These are phyloP conservation scores for Monosporascus sp. DNA, from an alignment of 2,329 filamentous ascomycete genomes.

Conservation along the genomic window DNA sequence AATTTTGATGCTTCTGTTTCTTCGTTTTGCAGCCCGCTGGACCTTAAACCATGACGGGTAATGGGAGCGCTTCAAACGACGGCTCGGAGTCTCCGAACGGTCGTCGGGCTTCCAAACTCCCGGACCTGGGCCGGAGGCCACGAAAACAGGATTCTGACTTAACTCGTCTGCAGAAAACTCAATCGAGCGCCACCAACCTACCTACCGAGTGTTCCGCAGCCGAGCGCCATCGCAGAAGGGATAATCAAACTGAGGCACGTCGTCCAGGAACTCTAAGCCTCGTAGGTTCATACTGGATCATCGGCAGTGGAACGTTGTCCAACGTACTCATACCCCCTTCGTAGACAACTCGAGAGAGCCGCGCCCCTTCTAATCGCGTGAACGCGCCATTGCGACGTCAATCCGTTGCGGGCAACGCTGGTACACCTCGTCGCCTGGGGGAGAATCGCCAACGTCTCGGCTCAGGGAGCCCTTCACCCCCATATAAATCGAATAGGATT, in stretches of 20 bases:
- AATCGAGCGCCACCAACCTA: conserved; percentile 1
- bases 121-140: conserved; percentile 7
- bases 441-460: background rate
- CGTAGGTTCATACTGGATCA: background rate
- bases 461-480: background rate
- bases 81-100: conserved; percentile 4
- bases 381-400: background rate
- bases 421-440: background rate
- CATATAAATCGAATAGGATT: background rate
- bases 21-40: background rate
- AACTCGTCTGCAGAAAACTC: conserved; percentile 13
- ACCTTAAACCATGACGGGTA: conserved; percentile 12
- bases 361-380: background rate
- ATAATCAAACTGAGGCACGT: background rate
- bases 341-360: background rate
- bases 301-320: background rate
- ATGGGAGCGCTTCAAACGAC: conserved; percentile 2
- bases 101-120: conserved; percentile 13
- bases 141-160: conserved; percentile 10
- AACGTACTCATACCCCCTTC: background rate
- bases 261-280: background rate
- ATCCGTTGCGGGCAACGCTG: background rate
- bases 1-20: background rate
- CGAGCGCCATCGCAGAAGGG: conserved; percentile 5
- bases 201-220: conserved; percentile 5